Conservation (phyloP, 2,329 filamentous ascomycete genomes). For the Colletotrichum musicola region DNA sequence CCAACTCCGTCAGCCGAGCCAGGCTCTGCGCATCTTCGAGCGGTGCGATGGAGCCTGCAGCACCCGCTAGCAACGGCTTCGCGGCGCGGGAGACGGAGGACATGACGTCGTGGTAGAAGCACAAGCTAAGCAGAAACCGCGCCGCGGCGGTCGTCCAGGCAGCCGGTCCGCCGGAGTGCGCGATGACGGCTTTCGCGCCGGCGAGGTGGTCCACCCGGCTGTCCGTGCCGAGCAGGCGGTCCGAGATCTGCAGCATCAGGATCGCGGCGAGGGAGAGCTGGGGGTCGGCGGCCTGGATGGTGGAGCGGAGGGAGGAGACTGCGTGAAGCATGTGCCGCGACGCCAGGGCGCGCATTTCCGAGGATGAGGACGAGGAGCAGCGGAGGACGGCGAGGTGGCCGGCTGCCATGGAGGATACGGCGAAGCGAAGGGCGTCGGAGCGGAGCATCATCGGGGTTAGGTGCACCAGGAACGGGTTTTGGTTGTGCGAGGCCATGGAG, state of each 20-base stretch:
- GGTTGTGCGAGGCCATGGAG: slow-evolving; percentile 44
- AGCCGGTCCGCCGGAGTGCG: slow-evolving; percentile 29
- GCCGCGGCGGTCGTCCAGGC: slow-evolving; percentile 43
- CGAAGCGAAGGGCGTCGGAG: slow-evolving; percentile 45
- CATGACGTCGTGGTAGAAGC: slow-evolving; percentile 48
- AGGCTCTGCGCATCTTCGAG: slow-evolving; percentile 42
- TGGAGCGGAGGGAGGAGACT: slow-evolving; percentile 29
- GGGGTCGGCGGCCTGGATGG: slow-evolving; percentile 34
- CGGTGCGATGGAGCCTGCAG: slow-evolving; percentile 29
- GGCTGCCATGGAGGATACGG: slow-evolving; percentile 48
- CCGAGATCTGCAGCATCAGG: slow-evolving; percentile 48
- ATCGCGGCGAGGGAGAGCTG: slow-evolving; percentile 48
- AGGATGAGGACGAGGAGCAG: neutral
- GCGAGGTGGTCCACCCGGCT: slow-evolving; percentile 47
- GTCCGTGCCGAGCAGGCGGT: slow-evolving; percentile 46
- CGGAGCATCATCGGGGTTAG: slow-evolving; percentile 47
- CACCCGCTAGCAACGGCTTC: slow-evolving; percentile 44
- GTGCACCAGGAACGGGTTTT: slow-evolving; percentile 47
- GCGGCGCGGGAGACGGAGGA: slow-evolving; percentile 46
- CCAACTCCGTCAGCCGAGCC: slow-evolving; percentile 40
- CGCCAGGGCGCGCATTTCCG: slow-evolving; percentile 40
- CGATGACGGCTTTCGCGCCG: slow-evolving; percentile 48
- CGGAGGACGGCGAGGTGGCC: slow-evolving; percentile 46
- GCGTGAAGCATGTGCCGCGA: slow-evolving; percentile 43
- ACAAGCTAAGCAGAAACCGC: slow-evolving; percentile 47